Conservation (phyloP, 225 moss, liverwort and hornwort genomes). For the Marchantia paleacea region DNA sequence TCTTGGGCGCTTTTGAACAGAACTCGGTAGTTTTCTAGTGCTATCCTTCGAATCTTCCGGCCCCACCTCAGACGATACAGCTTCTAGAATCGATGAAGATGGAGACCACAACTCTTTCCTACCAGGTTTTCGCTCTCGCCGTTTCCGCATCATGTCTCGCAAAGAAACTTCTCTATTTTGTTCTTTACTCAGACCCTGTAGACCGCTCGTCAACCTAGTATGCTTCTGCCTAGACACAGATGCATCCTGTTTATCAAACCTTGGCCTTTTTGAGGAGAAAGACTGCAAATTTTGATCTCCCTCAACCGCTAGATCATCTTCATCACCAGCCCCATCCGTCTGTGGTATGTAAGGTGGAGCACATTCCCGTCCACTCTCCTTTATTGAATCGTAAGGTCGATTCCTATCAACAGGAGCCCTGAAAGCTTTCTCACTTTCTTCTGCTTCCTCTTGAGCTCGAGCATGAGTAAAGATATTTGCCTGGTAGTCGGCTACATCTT, state of each 20-base stretch:
- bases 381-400: slow-evolving; percentile 13
- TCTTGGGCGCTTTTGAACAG: neutral
- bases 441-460: slow-evolving; percentile 7
- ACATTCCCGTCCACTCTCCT: slow-evolving; percentile 28
- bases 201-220: slow-evolving; percentile 5
- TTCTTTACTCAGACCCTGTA: slow-evolving; percentile 8
- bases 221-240: slow-evolving; percentile 4
- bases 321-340: slow-evolving; percentile 63
- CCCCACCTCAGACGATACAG: slow-evolving; percentile 51
- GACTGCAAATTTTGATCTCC: slow-evolving; percentile 9
- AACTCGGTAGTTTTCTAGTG: slow-evolving; percentile 14
- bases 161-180: slow-evolving; percentile 51
- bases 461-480: slow-evolving; percentile 1
- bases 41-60: slow-evolving; percentile 23
- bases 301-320: slow-evolving; percentile 25
- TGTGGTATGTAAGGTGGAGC: slow-evolving; percentile 50
- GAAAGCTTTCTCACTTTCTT: neutral
- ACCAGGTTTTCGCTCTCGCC: slow-evolving; percentile 55
- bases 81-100: slow-evolving; percentile 45
- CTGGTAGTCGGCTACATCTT: slow-evolving; percentile 31
- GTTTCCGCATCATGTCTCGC: slow-evolving; percentile 80
- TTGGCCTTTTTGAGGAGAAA: slow-evolving; percentile 18
- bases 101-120: slow-evolving; percentile 49
- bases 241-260: slow-evolving; percentile 12
- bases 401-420: neutral